phyloP scores from a whole-genome alignment of 1,284 basidiomycete genomes.

The Sporisorium sorghi region DNA sequence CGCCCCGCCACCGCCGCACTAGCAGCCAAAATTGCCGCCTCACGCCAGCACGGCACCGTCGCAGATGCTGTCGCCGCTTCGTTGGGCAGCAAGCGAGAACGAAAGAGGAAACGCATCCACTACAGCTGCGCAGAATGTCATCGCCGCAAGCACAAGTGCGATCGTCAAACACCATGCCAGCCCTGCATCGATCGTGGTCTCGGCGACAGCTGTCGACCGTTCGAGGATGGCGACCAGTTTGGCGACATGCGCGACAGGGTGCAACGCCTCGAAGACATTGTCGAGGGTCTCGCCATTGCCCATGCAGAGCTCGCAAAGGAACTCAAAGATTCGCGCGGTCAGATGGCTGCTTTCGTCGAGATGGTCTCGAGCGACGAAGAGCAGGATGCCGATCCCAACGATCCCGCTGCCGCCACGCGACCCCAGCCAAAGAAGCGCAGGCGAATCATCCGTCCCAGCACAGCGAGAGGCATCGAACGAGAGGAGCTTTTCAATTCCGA shows the following conservation, averaged over 20 bases:
- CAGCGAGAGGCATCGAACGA: constrained; percentile 57
- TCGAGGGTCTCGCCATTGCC: constrained; percentile 63
- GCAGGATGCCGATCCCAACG: constrained; percentile 33
- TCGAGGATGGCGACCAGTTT: constrained; percentile 64
- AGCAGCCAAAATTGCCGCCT: constrained; percentile 29
- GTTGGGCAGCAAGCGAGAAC: constrained; percentile 55
- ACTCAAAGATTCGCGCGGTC: constrained; percentile 44
- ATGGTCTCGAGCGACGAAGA: constrained; percentile 48
- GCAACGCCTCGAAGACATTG: constrained; percentile 63
- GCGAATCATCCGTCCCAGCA: constrained; percentile 49
- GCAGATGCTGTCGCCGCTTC: constrained; percentile 62
- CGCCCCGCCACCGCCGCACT: constrained; percentile 36
- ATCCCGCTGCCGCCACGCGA: constrained; percentile 13
- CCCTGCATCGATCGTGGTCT: constrained; percentile 65
- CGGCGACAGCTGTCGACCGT: constrained; percentile 60
- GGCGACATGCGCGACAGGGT: constrained; percentile 64
- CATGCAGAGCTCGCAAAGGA: constrained; percentile 61
- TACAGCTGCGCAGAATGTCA: constrained; percentile 67
- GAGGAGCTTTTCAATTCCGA: constrained; percentile 61
- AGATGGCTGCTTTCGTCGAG: constrained; percentile 46
- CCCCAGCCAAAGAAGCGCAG: constrained; percentile 48
- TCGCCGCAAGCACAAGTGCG: constrained; percentile 65
- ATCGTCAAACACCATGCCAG: constrained; percentile 63
- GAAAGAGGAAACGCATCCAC: constrained; percentile 64
- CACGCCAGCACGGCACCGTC: constrained; percentile 46